Base-by-base conservation (phyloP, 345 rosid genomes). In the Firmiana major region DNA sequence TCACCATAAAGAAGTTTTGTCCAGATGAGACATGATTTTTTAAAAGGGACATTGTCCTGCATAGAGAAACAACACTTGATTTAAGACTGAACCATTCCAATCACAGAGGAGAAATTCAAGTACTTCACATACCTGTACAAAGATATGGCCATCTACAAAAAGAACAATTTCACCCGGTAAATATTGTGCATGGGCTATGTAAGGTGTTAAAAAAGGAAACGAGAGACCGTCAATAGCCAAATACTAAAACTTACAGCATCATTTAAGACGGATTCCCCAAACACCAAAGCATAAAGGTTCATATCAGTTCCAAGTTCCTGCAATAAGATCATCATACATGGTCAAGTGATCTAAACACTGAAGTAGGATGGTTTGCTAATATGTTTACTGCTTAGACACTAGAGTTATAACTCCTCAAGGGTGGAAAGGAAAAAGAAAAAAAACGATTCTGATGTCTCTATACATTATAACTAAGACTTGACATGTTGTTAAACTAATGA, bases 251-350 rank as follows among this genome's bases (percentile, higher is more conserved):
- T 86, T 86, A 96, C 99, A n/a, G 99, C 99, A 77, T 96, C 99
- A 83, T 96, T 96, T 77, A 96, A 85, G 79, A 96, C 99, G 24
- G 98, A 96, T 89, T 96, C 99, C 66, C 99, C 99, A 79, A 96
- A 96, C 71, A 96, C 99, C 86, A 93, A 83, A 15, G 99, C 98
- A 86, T 96, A 96, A 70, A 96, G 91, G 85, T 96, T 96, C 77
- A 77, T 84, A 83, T 96, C 98, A 51, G 97, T 92, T 81, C 99
- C 99, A 81, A 96, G 93, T 87, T 96, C 99, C 99, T 93, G 87
- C 78, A 86, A 79, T 78, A 70, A 59, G 78, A 68, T 7, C 70
- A 77, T 34, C 65, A 78, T 12, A 43, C 54, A 65, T 49, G 40
- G 67, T 45, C 34, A 31, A 1, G 34, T 31, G 34, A 31, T 31